phyloP scores from a whole-genome alignment of 2,329 filamentous ascomycete genomes.

The Teratosphaeria pseudoeucalypti region DNA sequence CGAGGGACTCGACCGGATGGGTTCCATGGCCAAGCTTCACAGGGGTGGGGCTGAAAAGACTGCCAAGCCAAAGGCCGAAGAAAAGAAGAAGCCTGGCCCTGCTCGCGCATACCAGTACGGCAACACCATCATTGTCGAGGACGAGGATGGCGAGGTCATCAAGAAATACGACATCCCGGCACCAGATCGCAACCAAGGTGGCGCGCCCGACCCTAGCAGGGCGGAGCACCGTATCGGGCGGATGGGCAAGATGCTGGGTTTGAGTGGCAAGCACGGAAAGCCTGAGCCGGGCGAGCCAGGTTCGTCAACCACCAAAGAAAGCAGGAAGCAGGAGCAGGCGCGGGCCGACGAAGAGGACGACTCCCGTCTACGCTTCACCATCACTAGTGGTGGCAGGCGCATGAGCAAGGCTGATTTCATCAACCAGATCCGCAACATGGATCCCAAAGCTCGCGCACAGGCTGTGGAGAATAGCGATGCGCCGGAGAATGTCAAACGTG shows the following conservation, averaged over 20 bases:
- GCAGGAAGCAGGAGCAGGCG: slow-evolving; percentile 13
- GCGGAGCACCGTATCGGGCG: slow-evolving; percentile 36
- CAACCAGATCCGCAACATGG: slow-evolving; percentile 59
- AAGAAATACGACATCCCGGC: slow-evolving; percentile 69
- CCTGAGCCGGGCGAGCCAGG: slow-evolving; percentile 14
- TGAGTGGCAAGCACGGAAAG: slow-evolving; percentile 21
- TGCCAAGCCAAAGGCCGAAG: slow-evolving; percentile 20
- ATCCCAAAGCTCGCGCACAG: slow-evolving; percentile 51
- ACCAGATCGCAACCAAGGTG: slow-evolving; percentile 30
- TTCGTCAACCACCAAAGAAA: slow-evolving; percentile 1
- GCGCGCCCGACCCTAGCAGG: slow-evolving; percentile 11
- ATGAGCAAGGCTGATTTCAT: slow-evolving; percentile 78
- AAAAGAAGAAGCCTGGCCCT: slow-evolving; percentile 51
- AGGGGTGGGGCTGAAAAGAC: slow-evolving; percentile 28
- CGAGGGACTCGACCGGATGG: slow-evolving; percentile 33
- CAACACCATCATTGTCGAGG: slow-evolving; percentile 82
- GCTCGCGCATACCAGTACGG: slow-evolving; percentile 80
- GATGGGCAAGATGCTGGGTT: slow-evolving; percentile 46
- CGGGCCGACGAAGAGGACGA: slow-evolving; percentile 50
- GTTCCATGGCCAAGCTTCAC: slow-evolving; percentile 28
- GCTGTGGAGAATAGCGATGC: slow-evolving; percentile 38
- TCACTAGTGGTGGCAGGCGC: slow-evolving; percentile 59
- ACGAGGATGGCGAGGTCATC: slow-evolving; percentile 76
- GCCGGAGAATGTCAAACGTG: slow-evolving; percentile 37
- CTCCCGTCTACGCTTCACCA: slow-evolving; percentile 63